Evolutionary conservation across 1,139 yeast genomes (phyloP).

Genomic region (Yamadazyma conglobata): DNA sequence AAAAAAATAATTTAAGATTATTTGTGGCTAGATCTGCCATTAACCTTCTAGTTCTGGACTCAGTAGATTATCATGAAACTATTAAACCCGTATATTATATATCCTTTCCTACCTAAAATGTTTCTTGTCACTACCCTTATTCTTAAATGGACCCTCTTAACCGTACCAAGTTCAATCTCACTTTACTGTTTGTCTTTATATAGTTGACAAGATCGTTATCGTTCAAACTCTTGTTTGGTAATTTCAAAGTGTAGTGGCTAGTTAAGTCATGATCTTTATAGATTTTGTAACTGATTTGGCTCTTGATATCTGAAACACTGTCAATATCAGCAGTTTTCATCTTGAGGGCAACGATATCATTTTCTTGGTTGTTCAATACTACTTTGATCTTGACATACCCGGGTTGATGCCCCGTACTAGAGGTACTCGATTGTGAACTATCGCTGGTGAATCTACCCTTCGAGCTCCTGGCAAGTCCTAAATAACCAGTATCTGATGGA

Average conservation of each 20-base stretch:
- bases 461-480: neutral
- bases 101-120: too few relatives aligned
- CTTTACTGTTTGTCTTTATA: slow-evolving; percentile 24
- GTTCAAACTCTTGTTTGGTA: slow-evolving; percentile 12
- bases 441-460: neutral
- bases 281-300: slow-evolving; percentile 29
- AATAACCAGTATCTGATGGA: slow-evolving; percentile 8
- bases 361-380: slow-evolving; percentile 26
- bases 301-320: slow-evolving; percentile 30
- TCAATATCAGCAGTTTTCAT: slow-evolving; percentile 24
- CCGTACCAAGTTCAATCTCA: slow-evolving; percentile 26
- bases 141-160: slow-evolving; percentile 14
- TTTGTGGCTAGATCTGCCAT: too few relatives aligned
- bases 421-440: neutral
- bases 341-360: slow-evolving; percentile 31
- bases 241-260: slow-evolving; percentile 27
- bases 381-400: slow-evolving; percentile 33
- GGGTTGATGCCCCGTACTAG: too few relatives aligned
- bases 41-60: too few relatives aligned
- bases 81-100: too few relatives aligned
- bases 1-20: too few relatives aligned
- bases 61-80: too few relatives aligned
- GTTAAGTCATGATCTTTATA: slow-evolving; percentile 31
- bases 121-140: too few relatives aligned
- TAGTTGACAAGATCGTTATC: slow-evolving; percentile 23